phyloP scores from a whole-genome alignment of 192 early-diverging fungal genomes.

The Coemansia sp. region DNA sequence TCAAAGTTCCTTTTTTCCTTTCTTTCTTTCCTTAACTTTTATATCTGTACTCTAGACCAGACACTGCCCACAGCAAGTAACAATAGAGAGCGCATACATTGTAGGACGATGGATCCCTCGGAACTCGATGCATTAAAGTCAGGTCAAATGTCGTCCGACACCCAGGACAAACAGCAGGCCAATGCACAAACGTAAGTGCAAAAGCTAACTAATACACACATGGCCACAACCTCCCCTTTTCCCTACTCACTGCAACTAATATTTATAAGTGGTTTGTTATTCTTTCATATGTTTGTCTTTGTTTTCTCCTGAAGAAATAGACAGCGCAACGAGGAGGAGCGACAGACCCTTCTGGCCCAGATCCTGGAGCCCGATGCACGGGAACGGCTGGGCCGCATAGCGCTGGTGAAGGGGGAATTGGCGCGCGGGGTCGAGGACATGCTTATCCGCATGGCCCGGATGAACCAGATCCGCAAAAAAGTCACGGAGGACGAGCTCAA shows the following conservation, averaged over 20 bases:
- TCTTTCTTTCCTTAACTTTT: no score
- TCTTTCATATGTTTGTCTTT: background rate
- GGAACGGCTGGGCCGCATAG: slow-evolving; percentile 82
- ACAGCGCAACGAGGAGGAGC: slow-evolving; percentile 77
- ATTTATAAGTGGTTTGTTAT: background rate
- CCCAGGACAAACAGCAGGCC: slow-evolving; percentile 5
- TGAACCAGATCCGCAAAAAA: slow-evolving; percentile 77
- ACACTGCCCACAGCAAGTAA: no score
- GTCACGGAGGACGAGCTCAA: slow-evolving; percentile 85
- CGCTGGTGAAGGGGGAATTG: slow-evolving; percentile 87
- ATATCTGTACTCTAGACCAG: no score
- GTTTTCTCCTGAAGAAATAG: background rate
- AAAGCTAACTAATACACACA: background rate
- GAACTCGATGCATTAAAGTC: slow-evolving; percentile 28
- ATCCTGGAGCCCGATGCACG: slow-evolving; percentile 80
- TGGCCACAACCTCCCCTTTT: no score
- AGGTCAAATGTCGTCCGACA: background rate
- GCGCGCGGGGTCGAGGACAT: slow-evolving; percentile 71
- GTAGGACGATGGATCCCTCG: slow-evolving; percentile 19
- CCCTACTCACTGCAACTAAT: no score
- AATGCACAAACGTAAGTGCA: slow-evolving; percentile 10
- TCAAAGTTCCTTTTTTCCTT: no score
- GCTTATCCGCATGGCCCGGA: slow-evolving; percentile 86
- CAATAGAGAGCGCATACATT: background rate
- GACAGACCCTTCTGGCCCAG: slow-evolving; percentile 76